Evolutionary conservation across 148 eudicot species (phyloP).

Genomic region (Chenopodium formosanum): DNA sequence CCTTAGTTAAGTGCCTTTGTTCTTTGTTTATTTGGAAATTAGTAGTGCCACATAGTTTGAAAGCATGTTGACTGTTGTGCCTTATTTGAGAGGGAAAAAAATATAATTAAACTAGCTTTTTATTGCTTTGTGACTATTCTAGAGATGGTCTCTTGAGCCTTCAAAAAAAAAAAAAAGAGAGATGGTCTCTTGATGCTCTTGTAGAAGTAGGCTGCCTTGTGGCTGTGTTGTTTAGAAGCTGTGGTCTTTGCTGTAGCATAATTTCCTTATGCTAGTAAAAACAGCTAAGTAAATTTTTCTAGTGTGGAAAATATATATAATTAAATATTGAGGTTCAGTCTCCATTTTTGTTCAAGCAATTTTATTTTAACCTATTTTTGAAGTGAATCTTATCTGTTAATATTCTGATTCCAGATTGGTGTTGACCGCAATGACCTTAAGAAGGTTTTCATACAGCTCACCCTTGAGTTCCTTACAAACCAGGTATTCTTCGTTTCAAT

Average conservation of each 20-base stretch:
- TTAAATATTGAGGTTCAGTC: not conserved
- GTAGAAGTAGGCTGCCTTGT: not conserved
- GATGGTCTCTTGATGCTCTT: no score
- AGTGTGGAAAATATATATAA: not conserved
- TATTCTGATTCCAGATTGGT: conserved; percentile 69
- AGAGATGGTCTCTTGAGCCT: no score
- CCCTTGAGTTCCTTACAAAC: conserved; percentile 83
- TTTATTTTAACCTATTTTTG: not conserved
- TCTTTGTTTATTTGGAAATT: no score
- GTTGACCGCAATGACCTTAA: conserved; percentile 69
- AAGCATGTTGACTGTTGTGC: no score
- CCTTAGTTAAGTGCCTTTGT: no score
- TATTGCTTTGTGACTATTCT: no score
- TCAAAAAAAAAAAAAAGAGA: no score
- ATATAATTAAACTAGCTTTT: no score
- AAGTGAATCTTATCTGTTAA: not conserved
- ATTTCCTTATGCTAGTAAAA: not conserved
- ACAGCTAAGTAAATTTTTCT: not conserved
- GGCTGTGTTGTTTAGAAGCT: not conserved
- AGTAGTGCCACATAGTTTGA: no score
- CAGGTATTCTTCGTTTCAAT: conserved; percentile 51
- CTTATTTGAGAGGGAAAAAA: no score
- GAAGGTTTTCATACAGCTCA: conserved; percentile 84
- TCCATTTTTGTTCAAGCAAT: not conserved
- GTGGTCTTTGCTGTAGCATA: not conserved